Base-by-base conservation (phyloP, 108 stramenopile species). In the Discostella stelligeroides region DNA sequence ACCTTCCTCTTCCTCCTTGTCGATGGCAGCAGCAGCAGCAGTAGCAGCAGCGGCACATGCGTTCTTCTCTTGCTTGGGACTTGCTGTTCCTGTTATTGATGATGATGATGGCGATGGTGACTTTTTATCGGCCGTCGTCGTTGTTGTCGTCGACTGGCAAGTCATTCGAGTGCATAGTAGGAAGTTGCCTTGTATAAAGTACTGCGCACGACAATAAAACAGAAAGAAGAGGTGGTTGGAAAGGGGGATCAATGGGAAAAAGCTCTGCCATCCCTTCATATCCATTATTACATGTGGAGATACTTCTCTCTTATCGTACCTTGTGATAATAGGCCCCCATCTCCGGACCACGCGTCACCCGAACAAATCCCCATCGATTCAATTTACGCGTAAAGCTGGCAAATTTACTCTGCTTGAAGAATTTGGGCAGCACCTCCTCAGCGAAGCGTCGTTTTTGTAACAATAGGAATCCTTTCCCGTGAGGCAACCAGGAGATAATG, bases 281-380 rank as follows among this genome's bases (percentile, higher is more conserved):
- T n/a, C n/a, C n/a, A n/a, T n/a, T n/a, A n/a, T n/a, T n/a, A n/a
- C n/a, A n/a, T n/a, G n/a, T n/a, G n/a, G n/a, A n/a, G n/a, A n/a
- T n/a, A n/a, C n/a, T n/a, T n/a, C n/a, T n/a, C n/a, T n/a, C n/a
- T n/a, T n/a, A n/a, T 30, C 60, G 54, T 10, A 72, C 73, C 70
- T 74, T 69, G 66, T 88, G 84, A 58, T 83, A 88, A 39, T 92
- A 92, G 1, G 88, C 82, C 11, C 90, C 87, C 51, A 69, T 73
- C 60, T 90, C 85, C 4, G 73, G 82, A 40, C 90, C 90, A 47
- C 73, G 72, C 4, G 85, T 74, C 3, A 88, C 73, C 2, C 89
- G 63, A 15, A 67, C 78, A 49, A 86, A 91, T 21, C 80, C 76
- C 89, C 89, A 87, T 15, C 87, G 46, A 48, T 84, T 88, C 57